Conservation (phyloP, 2,329 filamentous ascomycete genomes). For the Fusarium mexicanum region DNA sequence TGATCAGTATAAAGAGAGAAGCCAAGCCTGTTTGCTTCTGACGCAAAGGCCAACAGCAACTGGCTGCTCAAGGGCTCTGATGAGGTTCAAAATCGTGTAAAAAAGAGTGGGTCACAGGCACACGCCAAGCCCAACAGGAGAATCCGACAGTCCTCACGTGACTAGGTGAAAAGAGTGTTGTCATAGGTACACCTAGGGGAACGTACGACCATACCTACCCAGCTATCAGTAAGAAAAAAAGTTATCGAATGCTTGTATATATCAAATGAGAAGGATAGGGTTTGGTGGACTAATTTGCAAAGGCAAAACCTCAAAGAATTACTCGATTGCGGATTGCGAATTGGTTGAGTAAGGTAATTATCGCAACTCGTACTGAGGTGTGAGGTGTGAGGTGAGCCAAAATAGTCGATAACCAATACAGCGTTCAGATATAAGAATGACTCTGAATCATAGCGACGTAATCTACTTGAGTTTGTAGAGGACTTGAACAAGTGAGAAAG, state of each 20-base stretch:
- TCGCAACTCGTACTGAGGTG: neutral
- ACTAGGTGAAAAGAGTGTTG: neutral
- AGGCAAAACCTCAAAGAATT: neutral
- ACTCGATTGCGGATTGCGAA: neutral
- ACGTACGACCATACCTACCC: no score
- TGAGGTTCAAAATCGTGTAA: slow-evolving; percentile 40
- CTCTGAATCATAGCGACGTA: neutral
- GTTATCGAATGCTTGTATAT: neutral
- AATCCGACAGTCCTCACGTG: slow-evolving; percentile 14
- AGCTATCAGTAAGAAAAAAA: neutral
- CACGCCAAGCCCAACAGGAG: slow-evolving; percentile 1
- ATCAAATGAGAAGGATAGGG: neutral
- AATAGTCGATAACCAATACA: neutral
- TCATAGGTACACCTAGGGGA: neutral
- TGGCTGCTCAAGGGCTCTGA: slow-evolving; percentile 27
- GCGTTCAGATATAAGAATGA: neutral
- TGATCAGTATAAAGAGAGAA: slow-evolving; percentile 18
- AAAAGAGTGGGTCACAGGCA: slow-evolving; percentile 37
- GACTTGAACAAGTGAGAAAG: neutral
- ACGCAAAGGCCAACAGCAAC: slow-evolving; percentile 30
- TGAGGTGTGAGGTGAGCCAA: neutral
- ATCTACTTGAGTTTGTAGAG: neutral
- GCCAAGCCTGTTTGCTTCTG: slow-evolving; percentile 36
- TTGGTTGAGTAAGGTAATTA: neutral
- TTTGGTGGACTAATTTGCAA: neutral